Evolutionary conservation across 1,284 basidiomycete species (phyloP).

Genomic region (Boletus subluridellus): DNA sequence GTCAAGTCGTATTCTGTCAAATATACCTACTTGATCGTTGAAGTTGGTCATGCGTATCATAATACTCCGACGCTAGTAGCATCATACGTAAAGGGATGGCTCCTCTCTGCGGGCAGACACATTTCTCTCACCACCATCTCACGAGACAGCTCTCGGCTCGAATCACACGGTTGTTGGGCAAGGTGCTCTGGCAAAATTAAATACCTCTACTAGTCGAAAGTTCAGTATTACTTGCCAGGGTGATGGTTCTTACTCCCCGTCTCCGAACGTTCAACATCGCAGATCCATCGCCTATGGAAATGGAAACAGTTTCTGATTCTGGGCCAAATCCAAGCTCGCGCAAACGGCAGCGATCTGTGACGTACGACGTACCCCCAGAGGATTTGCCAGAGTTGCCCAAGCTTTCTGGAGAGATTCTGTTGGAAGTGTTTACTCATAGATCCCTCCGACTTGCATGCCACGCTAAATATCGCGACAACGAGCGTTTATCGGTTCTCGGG

Average conservation of each 20-base stretch:
- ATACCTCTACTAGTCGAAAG: slow-evolving; percentile 14
- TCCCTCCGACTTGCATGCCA: slow-evolving; percentile 51
- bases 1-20: not conserved
- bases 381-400: slow-evolving; percentile 40
- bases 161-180: slow-evolving; percentile 13
- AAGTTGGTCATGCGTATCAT: not conserved
- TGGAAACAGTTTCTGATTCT: slow-evolving; percentile 30
- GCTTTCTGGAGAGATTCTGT: slow-evolving; percentile 49
- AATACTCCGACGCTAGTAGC: slow-evolving; percentile 14
- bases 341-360: slow-evolving; percentile 34
- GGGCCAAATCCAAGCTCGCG: slow-evolving; percentile 26
- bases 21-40: not conserved
- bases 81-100: slow-evolving; percentile 29
- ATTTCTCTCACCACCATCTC: slow-evolving; percentile 26
- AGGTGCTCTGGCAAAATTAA: slow-evolving; percentile 18
- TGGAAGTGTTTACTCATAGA: slow-evolving; percentile 65
- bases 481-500: slow-evolving; percentile 55
- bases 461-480: slow-evolving; percentile 53
- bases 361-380: slow-evolving; percentile 29
- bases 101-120: slow-evolving; percentile 21
- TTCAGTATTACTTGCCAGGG: slow-evolving; percentile 12
- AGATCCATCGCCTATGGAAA: slow-evolving; percentile 35
- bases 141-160: slow-evolving; percentile 14
- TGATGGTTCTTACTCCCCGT: slow-evolving; percentile 36
- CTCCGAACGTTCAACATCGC: slow-evolving; percentile 36